Percentiles rank a stretch among this genome's conserved stretches.
Evolutionary conservation across 805 yeast species (phyloP).

Genomic region (Priceomyces castillae): DNA sequence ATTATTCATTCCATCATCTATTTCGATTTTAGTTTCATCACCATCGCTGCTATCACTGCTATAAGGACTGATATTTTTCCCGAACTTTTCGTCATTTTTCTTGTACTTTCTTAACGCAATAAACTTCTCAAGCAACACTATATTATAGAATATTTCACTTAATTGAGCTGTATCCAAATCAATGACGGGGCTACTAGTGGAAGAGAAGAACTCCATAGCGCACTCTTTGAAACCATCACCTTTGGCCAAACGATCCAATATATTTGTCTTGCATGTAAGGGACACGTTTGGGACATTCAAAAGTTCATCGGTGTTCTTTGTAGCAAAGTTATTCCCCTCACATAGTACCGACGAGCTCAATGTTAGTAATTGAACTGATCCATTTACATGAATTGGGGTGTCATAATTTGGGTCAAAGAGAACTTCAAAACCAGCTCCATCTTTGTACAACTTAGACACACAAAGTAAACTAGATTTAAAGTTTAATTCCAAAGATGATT

Average conservation of each 20-base stretch:
- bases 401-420: conserved; percentile 31
- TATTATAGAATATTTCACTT: conserved; percentile 32
- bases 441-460: conserved; percentile 17
- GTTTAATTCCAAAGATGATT: conserved; percentile 21
- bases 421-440: conserved; percentile 40
- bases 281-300: conserved; percentile 35
- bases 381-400: conserved; percentile 32
- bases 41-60: conserved; percentile 3
- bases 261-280: conserved; percentile 34
- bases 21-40: conserved; percentile 8
- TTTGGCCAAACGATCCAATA: conserved; percentile 28
- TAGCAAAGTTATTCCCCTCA: conserved; percentile 5
- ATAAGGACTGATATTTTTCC: not conserved
- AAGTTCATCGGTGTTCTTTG: conserved; percentile 23
- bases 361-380: conserved; percentile 31
- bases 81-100: not conserved
- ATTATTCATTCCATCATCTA: not conserved
- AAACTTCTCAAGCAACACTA: conserved; percentile 28
- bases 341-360: conserved; percentile 18
- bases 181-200: conserved; percentile 38
- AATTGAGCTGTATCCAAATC: conserved; percentile 35
- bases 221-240: conserved; percentile 38
- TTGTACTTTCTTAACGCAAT: conserved; percentile 17
- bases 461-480: conserved; percentile 26
- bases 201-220: conserved; percentile 34